These are phyloP conservation scores for Geotrichum carabidarum DNA, from an alignment of 1,139 yeast genomes.

Conservation along the genomic window DNA sequence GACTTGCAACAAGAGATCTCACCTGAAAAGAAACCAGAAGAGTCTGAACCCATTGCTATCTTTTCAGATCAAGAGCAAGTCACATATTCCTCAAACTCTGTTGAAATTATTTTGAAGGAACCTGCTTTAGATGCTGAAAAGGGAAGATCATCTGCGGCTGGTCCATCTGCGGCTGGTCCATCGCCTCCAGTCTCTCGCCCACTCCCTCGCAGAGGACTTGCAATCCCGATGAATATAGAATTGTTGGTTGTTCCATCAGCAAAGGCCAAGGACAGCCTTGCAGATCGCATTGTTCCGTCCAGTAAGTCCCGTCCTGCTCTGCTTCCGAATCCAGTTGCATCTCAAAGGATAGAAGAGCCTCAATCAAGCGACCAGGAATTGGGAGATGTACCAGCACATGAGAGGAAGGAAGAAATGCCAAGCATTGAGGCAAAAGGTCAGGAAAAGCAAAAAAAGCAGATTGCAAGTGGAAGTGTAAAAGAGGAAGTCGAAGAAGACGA, in stretches of 20 bases:
- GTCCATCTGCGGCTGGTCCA: no score
- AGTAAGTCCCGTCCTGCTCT: background rate
- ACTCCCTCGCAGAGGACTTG: background rate
- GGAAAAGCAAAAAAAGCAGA: no score
- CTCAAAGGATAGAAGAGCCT: background rate
- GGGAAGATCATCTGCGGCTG: no score
- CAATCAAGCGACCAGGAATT: no score
- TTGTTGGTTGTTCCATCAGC: background rate
- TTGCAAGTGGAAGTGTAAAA: background rate
- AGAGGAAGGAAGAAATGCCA: no score
- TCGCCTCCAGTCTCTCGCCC: background rate
- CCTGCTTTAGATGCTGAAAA: no score
- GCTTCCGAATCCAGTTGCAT: background rate
- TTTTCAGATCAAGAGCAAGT: background rate
- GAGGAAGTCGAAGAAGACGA: conserved; percentile 13
- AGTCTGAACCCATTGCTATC: background rate
- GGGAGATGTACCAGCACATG: no score
- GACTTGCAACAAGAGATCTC: background rate
- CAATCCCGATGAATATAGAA: background rate
- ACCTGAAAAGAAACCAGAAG: background rate
- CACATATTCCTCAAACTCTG: no score
- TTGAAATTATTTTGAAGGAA: no score
- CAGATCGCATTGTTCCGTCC: background rate
- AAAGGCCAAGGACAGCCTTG: background rate
- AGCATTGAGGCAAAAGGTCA: no score